Evolutionary conservation across 345 rosid genomes (phyloP).

Genomic region (Odontarrhena argentea): DNA sequence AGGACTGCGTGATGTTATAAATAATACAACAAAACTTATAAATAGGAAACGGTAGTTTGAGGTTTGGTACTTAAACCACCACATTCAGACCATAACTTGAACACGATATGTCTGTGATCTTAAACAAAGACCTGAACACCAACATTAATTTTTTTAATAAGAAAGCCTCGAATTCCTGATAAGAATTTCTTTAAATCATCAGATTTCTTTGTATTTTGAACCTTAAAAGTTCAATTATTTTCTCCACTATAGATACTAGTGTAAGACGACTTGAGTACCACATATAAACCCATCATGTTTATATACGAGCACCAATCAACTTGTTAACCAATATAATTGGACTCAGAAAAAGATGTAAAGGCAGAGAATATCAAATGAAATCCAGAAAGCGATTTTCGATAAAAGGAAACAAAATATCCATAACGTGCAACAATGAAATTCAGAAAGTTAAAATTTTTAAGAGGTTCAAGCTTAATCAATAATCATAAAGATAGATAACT

Average conservation of each 20-base stretch:
- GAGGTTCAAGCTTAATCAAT: not conserved
- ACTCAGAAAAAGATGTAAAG: not conserved
- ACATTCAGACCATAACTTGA: not conserved
- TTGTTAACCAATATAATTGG: slow-evolving; percentile 3
- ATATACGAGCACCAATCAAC: slow-evolving; percentile 1
- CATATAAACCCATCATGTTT: not conserved
- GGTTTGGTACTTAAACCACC: slow-evolving; percentile 6
- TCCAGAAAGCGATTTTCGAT: not conserved
- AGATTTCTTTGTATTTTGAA: not conserved
- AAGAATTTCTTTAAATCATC: not conserved
- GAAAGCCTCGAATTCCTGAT: too few relatives aligned
- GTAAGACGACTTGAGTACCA: not conserved
- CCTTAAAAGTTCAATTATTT: too few relatives aligned
- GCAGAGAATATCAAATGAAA: not conserved
- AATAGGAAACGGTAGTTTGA: not conserved
- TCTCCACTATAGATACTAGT: too few relatives aligned
- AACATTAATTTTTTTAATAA: not conserved
- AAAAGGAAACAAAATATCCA: slow-evolving; percentile 11
- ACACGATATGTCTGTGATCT: not conserved
- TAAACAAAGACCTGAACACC: not conserved
- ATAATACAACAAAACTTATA: not conserved
- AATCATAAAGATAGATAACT: slow-evolving; percentile 5
- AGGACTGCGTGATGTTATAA: slow-evolving; percentile 3
- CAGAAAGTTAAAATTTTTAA: not conserved
- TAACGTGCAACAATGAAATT: slow-evolving; percentile 10